Evolutionary conservation across 2,329 filamentous ascomycete genomes (phyloP).

Genomic region (Myriangium duriaei): DNA sequence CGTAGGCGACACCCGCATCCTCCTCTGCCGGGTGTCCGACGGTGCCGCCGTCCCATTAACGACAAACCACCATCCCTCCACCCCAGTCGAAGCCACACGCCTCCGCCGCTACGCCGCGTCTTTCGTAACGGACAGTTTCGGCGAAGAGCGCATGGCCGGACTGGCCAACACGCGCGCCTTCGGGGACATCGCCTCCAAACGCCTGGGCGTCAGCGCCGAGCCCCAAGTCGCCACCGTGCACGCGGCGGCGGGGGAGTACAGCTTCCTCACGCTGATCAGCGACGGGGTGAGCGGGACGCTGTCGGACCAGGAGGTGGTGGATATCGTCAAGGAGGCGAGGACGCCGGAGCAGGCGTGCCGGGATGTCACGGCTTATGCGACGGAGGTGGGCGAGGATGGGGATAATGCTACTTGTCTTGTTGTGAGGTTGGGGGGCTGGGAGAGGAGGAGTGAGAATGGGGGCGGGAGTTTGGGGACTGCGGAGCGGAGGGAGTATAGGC

Average conservation of each 20-base stretch:
- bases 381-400: slow-evolving; percentile 60
- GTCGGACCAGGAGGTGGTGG: slow-evolving; percentile 88
- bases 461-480: slow-evolving; percentile 81
- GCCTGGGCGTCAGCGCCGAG: slow-evolving; percentile 86
- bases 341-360: slow-evolving; percentile 78
- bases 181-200: slow-evolving; percentile 82
- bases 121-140: slow-evolving; percentile 91
- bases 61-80: slow-evolving; percentile 83
- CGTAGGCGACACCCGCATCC: slow-evolving; percentile 82
- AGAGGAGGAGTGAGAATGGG: slow-evolving; percentile 67
- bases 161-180: slow-evolving; percentile 91
- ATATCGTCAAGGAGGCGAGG: slow-evolving; percentile 83
- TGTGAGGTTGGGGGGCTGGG: slow-evolving; percentile 52
- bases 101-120: slow-evolving; percentile 75
- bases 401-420: slow-evolving; percentile 55
- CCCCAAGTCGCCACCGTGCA: slow-evolving; percentile 75
- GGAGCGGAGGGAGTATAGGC: slow-evolving; percentile 76
- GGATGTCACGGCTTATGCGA: slow-evolving; percentile 74
- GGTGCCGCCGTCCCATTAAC: slow-evolving; percentile 72
- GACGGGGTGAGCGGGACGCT: slow-evolving; percentile 83
- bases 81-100: slow-evolving; percentile 68
- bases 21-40: slow-evolving; percentile 77
- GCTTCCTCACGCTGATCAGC: slow-evolving; percentile 75
- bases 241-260: slow-evolving; percentile 70
- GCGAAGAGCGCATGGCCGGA: slow-evolving; percentile 87